Conservation (phyloP, 345 rosid species). For the Gossypium raimondii region DNA sequence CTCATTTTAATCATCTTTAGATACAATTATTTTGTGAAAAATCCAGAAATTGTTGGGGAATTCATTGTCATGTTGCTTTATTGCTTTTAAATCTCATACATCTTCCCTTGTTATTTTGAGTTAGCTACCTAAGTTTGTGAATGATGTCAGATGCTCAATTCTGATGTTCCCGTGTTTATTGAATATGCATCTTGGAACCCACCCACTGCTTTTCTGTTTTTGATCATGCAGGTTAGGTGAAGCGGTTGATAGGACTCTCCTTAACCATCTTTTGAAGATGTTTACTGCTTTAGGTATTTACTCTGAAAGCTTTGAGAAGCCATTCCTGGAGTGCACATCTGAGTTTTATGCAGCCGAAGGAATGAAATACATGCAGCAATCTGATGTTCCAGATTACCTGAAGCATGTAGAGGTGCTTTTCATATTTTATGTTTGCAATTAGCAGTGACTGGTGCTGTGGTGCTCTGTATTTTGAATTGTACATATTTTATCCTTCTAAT, state of each 20-base stretch:
- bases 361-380: constrained; percentile 93
- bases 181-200: not conserved
- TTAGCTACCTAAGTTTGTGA: too few species aligned
- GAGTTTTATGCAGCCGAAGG: constrained; percentile 99
- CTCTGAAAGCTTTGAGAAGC: constrained; percentile 88
- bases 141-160: not conserved
- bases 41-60: too few species aligned
- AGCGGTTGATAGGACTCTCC: constrained; percentile 80
- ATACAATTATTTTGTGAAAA: too few species aligned
- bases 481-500: not conserved
- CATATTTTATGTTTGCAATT: constrained; percentile 3
- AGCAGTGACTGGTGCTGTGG: not conserved
- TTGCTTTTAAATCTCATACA: too few species aligned
- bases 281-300: constrained; percentile 94
- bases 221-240: constrained; percentile 70
- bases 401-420: constrained; percentile 90
- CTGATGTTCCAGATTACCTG: constrained; percentile 91
- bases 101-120: too few species aligned
- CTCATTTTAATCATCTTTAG: too few species aligned
- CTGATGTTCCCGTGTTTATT: constrained; percentile 5
- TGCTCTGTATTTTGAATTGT: not conserved
- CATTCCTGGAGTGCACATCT: constrained; percentile 88
- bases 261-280: constrained; percentile 97
- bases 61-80: too few species aligned
- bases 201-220: constrained; percentile 14